Percentiles rank a stretch among this genome's conserved stretches.
Conservation (phyloP, 208 protist species). For the Leishmania major region DNA sequence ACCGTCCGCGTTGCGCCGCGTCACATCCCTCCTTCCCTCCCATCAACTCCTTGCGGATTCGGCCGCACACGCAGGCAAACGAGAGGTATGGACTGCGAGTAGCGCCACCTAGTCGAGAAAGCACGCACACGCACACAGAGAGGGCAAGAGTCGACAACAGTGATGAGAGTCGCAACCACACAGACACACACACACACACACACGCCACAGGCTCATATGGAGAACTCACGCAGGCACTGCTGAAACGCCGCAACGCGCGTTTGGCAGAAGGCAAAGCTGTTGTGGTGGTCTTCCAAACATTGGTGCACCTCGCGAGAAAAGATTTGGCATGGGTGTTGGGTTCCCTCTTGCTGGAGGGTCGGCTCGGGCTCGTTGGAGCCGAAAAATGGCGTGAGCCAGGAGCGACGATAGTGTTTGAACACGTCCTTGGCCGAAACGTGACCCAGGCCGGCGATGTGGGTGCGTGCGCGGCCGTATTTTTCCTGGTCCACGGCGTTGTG, state of each 20-base stretch:
- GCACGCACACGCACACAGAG: not conserved
- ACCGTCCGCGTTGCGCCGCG: not conserved
- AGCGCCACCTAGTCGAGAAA: not conserved
- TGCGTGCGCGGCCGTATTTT: constrained; percentile 36
- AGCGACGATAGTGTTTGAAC: constrained; percentile 57
- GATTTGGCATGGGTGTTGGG: constrained; percentile 57
- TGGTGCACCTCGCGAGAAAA: constrained; percentile 67
- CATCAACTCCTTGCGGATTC: not conserved
- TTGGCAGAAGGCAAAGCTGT: constrained; percentile 76
- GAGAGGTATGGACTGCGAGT: not conserved
- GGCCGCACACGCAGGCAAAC: not conserved
- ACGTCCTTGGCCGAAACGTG: constrained; percentile 29
- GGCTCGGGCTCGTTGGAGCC: constrained; percentile 68
- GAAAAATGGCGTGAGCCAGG: constrained; percentile 79
- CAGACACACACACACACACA: too few species aligned
- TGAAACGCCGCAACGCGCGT: constrained; percentile 62
- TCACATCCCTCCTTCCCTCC: not conserved
- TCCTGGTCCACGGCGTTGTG: constrained; percentile 18
- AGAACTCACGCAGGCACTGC: constrained; percentile 75
- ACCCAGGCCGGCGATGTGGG: constrained; percentile 22
- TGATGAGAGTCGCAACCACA: not conserved
- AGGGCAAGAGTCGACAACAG: too few species aligned
- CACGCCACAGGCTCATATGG: not conserved
- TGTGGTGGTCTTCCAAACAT: constrained; percentile 62
- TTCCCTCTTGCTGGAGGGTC: constrained; percentile 22